A percentile compares a stretch with the other conserved stretches of the same genome.
phyloP scores from a whole-genome alignment of 192 early-diverging fungal genomes.

The Coemansia sp. region DNA sequence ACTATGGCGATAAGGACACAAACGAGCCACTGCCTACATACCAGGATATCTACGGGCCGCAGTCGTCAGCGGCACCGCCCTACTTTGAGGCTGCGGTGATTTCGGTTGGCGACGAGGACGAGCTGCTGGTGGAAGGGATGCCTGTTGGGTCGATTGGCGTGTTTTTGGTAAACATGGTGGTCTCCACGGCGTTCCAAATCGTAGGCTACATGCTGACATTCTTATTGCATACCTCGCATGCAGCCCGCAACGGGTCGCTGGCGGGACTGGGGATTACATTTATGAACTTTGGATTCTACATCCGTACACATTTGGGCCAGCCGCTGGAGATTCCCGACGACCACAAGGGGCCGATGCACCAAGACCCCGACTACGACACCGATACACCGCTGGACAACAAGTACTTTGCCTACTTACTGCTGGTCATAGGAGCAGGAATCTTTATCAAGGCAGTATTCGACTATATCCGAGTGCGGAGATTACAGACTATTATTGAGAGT shows the following conservation, averaged over 20 bases:
- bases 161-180: slow-evolving; percentile 78
- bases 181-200: slow-evolving; percentile 77
- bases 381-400: slow-evolving; percentile 58
- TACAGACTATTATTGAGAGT: slow-evolving; percentile 67
- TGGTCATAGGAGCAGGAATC: slow-evolving; percentile 72
- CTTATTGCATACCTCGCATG: slow-evolving; percentile 85
- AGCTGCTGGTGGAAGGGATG: slow-evolving; percentile 86
- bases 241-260: slow-evolving; percentile 76
- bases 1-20: slow-evolving; percentile 50
- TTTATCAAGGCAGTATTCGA: slow-evolving; percentile 70
- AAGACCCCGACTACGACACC: slow-evolving; percentile 16
- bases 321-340: slow-evolving; percentile 11
- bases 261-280: slow-evolving; percentile 80
- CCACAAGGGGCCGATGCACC: not conserved
- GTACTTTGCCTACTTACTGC: slow-evolving; percentile 71
- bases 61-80: slow-evolving; percentile 57
- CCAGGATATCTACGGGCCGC: slow-evolving; percentile 72
- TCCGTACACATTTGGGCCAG: slow-evolving; percentile 58
- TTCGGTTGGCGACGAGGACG: slow-evolving; percentile 73
- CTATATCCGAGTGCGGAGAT: slow-evolving; percentile 66
- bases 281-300: slow-evolving; percentile 73
- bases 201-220: slow-evolving; percentile 90
- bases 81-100: slow-evolving; percentile 80
- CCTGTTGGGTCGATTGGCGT: slow-evolving; percentile 78
- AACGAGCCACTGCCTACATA: slow-evolving; percentile 59